phyloP scores from a whole-genome alignment of 108 stramenopile species.

The Cyclotella baltica region DNA sequence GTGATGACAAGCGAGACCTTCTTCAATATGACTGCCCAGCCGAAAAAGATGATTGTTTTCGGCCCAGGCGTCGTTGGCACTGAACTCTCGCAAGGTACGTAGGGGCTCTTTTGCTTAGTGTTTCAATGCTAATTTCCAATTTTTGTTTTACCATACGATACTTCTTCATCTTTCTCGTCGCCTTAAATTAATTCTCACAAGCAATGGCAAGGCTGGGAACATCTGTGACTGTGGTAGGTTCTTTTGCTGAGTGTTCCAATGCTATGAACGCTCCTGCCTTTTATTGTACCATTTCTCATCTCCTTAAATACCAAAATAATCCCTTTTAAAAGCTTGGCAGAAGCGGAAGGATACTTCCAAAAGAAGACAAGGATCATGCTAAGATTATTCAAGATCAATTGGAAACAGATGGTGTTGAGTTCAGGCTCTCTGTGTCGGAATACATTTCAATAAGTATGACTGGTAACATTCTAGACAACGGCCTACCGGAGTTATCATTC shows the following conservation, averaged over 20 bases:
- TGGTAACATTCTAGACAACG: constrained; percentile 54
- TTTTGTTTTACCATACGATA: too few relatives aligned
- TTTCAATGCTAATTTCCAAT: too few relatives aligned
- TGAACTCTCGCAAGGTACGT: too few relatives aligned
- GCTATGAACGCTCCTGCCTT: too few relatives aligned
- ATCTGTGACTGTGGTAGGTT: constrained; percentile 74
- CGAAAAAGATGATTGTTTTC: constrained; percentile 77
- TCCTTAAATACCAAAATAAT: too few relatives aligned
- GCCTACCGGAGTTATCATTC: constrained; percentile 54
- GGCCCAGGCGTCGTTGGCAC: constrained; percentile 92
- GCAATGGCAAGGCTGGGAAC: constrained; percentile 84
- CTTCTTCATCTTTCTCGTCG: too few relatives aligned
- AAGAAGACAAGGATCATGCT: constrained; percentile 81
- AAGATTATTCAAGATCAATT: constrained; percentile 63
- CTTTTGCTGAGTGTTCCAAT: too few relatives aligned
- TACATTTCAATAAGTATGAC: constrained; percentile 58
- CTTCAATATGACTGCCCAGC: constrained; percentile 85
- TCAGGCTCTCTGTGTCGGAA: constrained; percentile 53
- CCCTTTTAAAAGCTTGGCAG: too few relatives aligned
- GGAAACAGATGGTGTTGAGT: constrained; percentile 67
- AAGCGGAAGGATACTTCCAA: constrained; percentile 71
- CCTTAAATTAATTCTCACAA: too few relatives aligned
- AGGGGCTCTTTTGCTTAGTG: too few relatives aligned
- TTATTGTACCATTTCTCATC: too few relatives aligned
- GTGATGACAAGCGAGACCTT: constrained; percentile 91